Percentiles rank a stretch among this genome's conserved stretches.
These are phyloP conservation scores for Cinnamomum chago DNA, from an alignment of 164 flowering plant species.

Conservation along the genomic window DNA sequence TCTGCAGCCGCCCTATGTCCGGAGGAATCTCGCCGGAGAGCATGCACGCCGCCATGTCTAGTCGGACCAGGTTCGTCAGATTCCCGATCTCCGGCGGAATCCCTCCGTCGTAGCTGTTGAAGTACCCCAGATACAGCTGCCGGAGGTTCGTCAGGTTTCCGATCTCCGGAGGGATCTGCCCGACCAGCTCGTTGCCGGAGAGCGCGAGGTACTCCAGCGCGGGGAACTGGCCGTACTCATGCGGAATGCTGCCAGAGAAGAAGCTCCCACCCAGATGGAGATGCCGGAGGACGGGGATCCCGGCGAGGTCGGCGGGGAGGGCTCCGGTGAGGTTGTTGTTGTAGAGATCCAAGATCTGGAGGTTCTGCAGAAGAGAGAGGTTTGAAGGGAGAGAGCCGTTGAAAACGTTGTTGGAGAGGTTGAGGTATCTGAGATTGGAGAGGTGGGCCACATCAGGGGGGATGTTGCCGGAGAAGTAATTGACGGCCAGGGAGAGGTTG, in stretches of 20 bases:
- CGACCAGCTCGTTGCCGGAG: slow-evolving; percentile 80
- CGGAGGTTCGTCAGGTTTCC: slow-evolving; percentile 62
- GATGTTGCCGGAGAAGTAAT: slow-evolving; percentile 57
- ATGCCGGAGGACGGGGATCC: slow-evolving; percentile 48
- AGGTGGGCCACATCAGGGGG: slow-evolving; percentile 49
- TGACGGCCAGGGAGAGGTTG: slow-evolving; percentile 53
- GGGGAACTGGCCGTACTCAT: slow-evolving; percentile 56
- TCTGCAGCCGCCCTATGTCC: slow-evolving; percentile 65
- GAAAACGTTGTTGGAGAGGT: slow-evolving; percentile 76
- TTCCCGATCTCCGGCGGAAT: slow-evolving; percentile 79
- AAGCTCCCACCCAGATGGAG: slow-evolving; percentile 88
- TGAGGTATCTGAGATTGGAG: slow-evolving; percentile 44
- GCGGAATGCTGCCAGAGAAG: slow-evolving; percentile 69
- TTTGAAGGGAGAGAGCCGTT: slow-evolving; percentile 50
- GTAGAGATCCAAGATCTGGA: slow-evolving; percentile 67
- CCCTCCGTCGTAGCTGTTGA: slow-evolving; percentile 62
- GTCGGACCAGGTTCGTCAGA: slow-evolving; percentile 47
- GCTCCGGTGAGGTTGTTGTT: slow-evolving; percentile 80
- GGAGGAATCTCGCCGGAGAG: slow-evolving; percentile 75
- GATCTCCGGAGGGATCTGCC: slow-evolving; percentile 65
- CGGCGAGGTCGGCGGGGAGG: slow-evolving; percentile 46
- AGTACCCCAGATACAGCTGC: slow-evolving; percentile 85
- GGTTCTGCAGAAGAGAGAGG: slow-evolving; percentile 33
- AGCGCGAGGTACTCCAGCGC: slow-evolving; percentile 77
- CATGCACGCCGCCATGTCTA: slow-evolving; percentile 83